Evolutionary conservation across 1,284 basidiomycete species (phyloP), one percentile per base, ranked within the genome.

Genomic region (Tylopilus orsonianus): DNA sequence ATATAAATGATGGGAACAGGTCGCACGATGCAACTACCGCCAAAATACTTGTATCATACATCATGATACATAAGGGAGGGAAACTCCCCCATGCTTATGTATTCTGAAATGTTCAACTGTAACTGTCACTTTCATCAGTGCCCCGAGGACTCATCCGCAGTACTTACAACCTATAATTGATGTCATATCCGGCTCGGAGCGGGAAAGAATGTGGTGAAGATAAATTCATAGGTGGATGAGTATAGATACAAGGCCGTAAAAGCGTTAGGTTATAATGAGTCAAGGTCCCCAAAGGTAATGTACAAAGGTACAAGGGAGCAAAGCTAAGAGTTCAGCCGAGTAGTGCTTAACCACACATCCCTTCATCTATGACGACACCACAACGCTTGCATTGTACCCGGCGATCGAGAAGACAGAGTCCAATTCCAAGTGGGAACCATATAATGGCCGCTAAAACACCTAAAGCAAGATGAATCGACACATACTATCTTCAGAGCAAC

Each of bases 401-500:
- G 41, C 83, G 75, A 62, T 91, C 88, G 14, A 91, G 71, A 13
- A 91, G 63, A 60, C 89, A 90, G 6, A 85, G 69, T 3, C 79
- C 85, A 37, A 91, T 74, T 6, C 88, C 88, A 0, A 90, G 67
- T 2, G 88, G 88, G 70, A 91, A 91, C 87, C 88, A 91, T 54
- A 91, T 72, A 20, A 91, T 70, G 4, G 88, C 88, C 12, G 85
- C 85, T 16, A 91, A 68, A 22, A 91, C 67, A 50, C 87, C 87
- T 87, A 52, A 48, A 41, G 43, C 34, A 22, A 20, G 8, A 49
- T 49, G 36, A 53, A 43, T 39, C 26, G 14, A 19, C 8, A 24
- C 26, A 27, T 13, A 33, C 36, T 16, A 29, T n/a, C 41, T 39
- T 33, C 24, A 20, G 27, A 35, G 19, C 22, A 30, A 10, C n/a